Percentiles rank a stretch among this genome's conserved stretches.
Conservation (phyloP, 1,139 yeast genomes). For the Yarrowia galli region DNA sequence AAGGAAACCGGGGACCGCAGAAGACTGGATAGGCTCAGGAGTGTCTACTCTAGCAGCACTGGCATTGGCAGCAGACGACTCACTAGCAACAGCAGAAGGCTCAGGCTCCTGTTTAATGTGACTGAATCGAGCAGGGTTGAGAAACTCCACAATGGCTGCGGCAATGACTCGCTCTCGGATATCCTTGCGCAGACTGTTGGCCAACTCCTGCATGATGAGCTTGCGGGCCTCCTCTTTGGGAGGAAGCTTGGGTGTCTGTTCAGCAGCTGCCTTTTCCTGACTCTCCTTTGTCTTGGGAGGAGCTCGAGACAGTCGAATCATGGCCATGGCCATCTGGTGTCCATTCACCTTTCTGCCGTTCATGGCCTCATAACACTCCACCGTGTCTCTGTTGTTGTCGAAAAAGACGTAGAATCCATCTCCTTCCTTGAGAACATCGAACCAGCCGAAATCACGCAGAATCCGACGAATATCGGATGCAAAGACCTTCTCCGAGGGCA, state of each 20-base stretch:
- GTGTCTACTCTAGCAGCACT: conserved; percentile 32
- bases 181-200: conserved; percentile 70
- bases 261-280: conserved; percentile 7
- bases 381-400: conserved; percentile 67
- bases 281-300: conserved; percentile 21
- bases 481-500: conserved; percentile 60
- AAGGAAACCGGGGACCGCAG: conserved; percentile 13
- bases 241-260: conserved; percentile 40
- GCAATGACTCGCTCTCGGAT: conserved; percentile 77
- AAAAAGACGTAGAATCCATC: conserved; percentile 77
- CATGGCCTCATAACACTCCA: conserved; percentile 68
- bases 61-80: conserved; percentile 8
- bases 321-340: conserved; percentile 63
- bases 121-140: conserved; percentile 67
- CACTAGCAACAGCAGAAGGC: not conserved
- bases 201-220: conserved; percentile 68
- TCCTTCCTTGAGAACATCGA: conserved; percentile 65
- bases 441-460: conserved; percentile 67
- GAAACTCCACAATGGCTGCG: conserved; percentile 68
- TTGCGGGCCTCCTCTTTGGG: conserved; percentile 64
- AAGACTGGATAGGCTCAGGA: conserved; percentile 4
- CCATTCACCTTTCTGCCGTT: conserved; percentile 65
- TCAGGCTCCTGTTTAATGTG: conserved; percentile 9
- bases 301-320: conserved; percentile 43
- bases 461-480: conserved; percentile 63